Evolutionary conservation across 768 basidiomycete genomes (phyloP).

Genomic region (Phaeotremella skinneri): DNA sequence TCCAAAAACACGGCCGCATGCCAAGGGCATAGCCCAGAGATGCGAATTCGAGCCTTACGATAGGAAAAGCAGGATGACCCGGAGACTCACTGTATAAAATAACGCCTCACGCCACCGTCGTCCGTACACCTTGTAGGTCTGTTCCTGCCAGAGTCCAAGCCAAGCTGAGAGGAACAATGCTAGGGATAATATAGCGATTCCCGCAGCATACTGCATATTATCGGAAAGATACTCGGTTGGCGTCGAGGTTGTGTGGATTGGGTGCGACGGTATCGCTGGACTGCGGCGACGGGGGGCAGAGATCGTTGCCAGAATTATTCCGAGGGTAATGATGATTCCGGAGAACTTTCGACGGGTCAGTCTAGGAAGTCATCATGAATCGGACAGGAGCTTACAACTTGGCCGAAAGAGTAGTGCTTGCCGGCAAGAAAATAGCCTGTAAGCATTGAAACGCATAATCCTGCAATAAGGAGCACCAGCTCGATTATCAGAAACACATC

Average conservation of each 20-base stretch:
- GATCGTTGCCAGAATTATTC: slow-evolving; percentile 70
- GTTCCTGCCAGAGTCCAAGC: slow-evolving; percentile 72
- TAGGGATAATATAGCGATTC: slow-evolving; percentile 66
- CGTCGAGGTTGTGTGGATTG: background rate
- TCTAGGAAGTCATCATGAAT: background rate
- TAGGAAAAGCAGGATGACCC: no score
- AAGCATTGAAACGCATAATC: slow-evolving; percentile 73
- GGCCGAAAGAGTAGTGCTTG: slow-evolving; percentile 61
- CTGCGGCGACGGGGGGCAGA: slow-evolving; percentile 53
- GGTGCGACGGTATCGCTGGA: background rate
- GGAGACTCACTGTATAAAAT: slow-evolving; percentile 68
- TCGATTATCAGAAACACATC: background rate
- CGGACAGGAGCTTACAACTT: slow-evolving; percentile 57
- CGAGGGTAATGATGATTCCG: slow-evolving; percentile 65
- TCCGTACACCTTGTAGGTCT: slow-evolving; percentile 69
- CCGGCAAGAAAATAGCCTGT: slow-evolving; percentile 64
- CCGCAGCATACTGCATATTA: slow-evolving; percentile 57
- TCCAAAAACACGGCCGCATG: background rate
- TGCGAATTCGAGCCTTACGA: background rate
- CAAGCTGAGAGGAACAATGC: slow-evolving; percentile 68
- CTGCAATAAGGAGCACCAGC: slow-evolving; percentile 49
- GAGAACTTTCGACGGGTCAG: slow-evolving; percentile 56
- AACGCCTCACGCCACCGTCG: slow-evolving; percentile 77
- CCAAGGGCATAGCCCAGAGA: background rate
- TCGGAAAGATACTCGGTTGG: slow-evolving; percentile 17